Conservation (phyloP, 495 filamentous ascomycete genomes). For the Jackrogersella minutella region DNA sequence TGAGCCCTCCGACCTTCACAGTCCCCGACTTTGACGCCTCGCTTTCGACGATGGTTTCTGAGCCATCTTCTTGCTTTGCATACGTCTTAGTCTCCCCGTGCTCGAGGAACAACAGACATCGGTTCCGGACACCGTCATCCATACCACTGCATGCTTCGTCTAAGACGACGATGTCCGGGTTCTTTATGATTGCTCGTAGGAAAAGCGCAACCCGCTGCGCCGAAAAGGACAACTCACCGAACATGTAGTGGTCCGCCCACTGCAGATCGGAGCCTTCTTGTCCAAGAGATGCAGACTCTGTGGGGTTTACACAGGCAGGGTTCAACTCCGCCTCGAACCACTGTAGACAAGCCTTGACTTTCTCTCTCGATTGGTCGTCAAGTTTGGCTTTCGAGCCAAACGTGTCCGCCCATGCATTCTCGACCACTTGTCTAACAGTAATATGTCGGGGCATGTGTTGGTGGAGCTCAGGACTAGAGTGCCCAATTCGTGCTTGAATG, state of each 20-base stretch:
- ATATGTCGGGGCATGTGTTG: slow-evolving; percentile 86
- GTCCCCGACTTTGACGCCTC: slow-evolving; percentile 47
- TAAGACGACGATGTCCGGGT: slow-evolving; percentile 86
- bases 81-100: slow-evolving; percentile 60
- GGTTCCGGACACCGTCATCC: slow-evolving; percentile 80
- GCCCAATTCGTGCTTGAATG: slow-evolving; percentile 86
- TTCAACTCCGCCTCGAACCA: slow-evolving; percentile 82
- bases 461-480: slow-evolving; percentile 93
- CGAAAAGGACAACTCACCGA: slow-evolving; percentile 77
- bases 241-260: slow-evolving; percentile 75
- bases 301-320: slow-evolving; percentile 46
- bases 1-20: slow-evolving; percentile 62
- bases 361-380: slow-evolving; percentile 57
- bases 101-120: slow-evolving; percentile 80
- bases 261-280: slow-evolving; percentile 48
- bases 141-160: slow-evolving; percentile 95
- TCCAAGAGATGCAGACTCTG: not conserved
- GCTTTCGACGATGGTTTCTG: slow-evolving; percentile 50
- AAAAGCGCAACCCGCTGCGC: slow-evolving; percentile 87
- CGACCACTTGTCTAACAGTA: slow-evolving; percentile 75
- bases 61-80: slow-evolving; percentile 33
- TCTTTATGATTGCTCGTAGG: slow-evolving; percentile 80
- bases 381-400: slow-evolving; percentile 75
- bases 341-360: slow-evolving; percentile 70
- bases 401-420: slow-evolving; percentile 89